A percentile compares a stretch with the other conserved stretches of the same genome.
Evolutionary conservation across 2,329 filamentous ascomycete species (phyloP).

Genomic region (Trichoderma semiorbis): DNA sequence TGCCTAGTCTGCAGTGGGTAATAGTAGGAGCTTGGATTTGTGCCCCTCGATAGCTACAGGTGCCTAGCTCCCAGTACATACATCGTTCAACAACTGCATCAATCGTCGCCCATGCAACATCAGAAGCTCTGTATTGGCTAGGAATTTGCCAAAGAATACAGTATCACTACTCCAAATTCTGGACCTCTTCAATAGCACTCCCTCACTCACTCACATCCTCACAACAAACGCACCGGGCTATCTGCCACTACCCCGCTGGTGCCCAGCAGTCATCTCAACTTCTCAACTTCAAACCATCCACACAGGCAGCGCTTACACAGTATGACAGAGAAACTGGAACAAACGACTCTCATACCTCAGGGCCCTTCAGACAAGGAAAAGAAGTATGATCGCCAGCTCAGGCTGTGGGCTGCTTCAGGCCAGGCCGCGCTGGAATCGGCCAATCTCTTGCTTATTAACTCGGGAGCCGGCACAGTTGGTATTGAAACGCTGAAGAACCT

Average conservation of each 20-base stretch:
- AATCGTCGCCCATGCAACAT: background rate
- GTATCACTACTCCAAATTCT: background rate
- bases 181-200: background rate
- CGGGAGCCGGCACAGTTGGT: constrained; percentile 79
- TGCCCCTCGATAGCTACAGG: background rate
- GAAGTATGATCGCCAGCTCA: constrained; percentile 92
- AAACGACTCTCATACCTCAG: constrained; percentile 37
- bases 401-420: constrained; percentile 90
- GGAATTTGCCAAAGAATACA: background rate
- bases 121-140: background rate
- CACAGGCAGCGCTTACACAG: constrained; percentile 1
- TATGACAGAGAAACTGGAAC: constrained; percentile 31
- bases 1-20: background rate
- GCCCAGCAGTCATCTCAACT: background rate
- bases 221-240: background rate
- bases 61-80: background rate
- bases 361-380: constrained; percentile 60
- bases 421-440: constrained; percentile 88
- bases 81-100: background rate
- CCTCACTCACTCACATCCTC: background rate
- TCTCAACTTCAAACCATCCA: background rate
- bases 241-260: background rate
- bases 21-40: background rate
- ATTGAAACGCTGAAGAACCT: constrained; percentile 94
- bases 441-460: constrained; percentile 87